Conservation (phyloP, 345 rosid species). For the Lepidium africanum region DNA sequence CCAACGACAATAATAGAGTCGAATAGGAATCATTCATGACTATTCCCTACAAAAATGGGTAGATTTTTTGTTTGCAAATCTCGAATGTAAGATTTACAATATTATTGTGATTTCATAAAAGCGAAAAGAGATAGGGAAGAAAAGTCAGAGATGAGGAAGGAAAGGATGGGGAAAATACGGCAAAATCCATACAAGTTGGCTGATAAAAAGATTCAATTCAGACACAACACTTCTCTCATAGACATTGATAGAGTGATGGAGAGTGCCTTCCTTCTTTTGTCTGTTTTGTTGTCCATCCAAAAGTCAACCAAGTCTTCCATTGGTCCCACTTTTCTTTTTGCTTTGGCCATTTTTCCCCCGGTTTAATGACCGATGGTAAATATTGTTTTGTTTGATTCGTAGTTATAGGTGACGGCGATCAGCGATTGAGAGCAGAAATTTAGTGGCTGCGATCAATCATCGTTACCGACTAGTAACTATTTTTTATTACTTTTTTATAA, state of each 20-base stretch:
- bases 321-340: background rate
- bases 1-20: background rate
- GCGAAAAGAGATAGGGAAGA: constrained; percentile 11
- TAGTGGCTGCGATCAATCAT: no score
- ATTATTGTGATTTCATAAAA: background rate
- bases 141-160: constrained; percentile 24
- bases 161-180: background rate
- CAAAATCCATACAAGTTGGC: constrained; percentile 22
- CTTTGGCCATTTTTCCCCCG: constrained; percentile 10
- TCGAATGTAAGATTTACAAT: background rate
- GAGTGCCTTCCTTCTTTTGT: constrained; percentile 2
- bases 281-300: background rate
- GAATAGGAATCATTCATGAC: constrained; percentile 1
- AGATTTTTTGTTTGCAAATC: background rate
- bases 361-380: no score
- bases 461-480: no score
- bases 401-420: no score
- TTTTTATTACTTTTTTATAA: no score
- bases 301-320: constrained; percentile 25
- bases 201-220: constrained; percentile 6
- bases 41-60: background rate
- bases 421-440: no score
- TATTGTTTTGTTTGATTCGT: no score
- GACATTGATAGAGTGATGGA: constrained; percentile 25
- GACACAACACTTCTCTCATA: constrained; percentile 5